A percentile compares a stretch with the other conserved stretches of the same genome.
phyloP scores from a whole-genome alignment of 2,329 filamentous ascomycete genomes.

The Aspergillus oerlinghausenensis region DNA sequence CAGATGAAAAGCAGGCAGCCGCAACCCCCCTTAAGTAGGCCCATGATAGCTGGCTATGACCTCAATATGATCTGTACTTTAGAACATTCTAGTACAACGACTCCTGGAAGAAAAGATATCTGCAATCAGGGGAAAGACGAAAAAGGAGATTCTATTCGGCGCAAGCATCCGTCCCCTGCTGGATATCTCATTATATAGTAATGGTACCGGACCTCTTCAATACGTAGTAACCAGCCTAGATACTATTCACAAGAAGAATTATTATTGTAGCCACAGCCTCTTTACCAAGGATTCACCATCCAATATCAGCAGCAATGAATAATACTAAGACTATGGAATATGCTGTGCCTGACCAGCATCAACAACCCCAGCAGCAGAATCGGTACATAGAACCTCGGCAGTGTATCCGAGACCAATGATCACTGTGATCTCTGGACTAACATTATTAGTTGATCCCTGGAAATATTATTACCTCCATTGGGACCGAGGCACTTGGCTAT shows the following conservation, averaged over 20 bases:
- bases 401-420: background rate
- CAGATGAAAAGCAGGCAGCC: background rate
- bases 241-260: background rate
- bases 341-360: background rate
- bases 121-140: too few relatives aligned
- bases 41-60: background rate
- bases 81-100: background rate
- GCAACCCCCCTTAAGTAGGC: background rate
- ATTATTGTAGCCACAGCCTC: background rate
- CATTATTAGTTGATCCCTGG: background rate
- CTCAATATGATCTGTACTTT: background rate
- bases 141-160: background rate
- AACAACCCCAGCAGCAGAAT: background rate
- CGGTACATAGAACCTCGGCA: background rate
- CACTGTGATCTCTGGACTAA: too few relatives aligned
- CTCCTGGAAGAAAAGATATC: background rate
- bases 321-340: background rate
- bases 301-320: background rate
- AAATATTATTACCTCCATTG: background rate
- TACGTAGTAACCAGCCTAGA: background rate
- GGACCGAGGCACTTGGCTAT: background rate
- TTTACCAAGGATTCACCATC: background rate
- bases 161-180: background rate
- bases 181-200: too few relatives aligned
- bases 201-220: background rate